These are phyloP conservation scores for Dendrothele bispora DNA, from an alignment of 768 basidiomycete species.

Conservation along the genomic window DNA sequence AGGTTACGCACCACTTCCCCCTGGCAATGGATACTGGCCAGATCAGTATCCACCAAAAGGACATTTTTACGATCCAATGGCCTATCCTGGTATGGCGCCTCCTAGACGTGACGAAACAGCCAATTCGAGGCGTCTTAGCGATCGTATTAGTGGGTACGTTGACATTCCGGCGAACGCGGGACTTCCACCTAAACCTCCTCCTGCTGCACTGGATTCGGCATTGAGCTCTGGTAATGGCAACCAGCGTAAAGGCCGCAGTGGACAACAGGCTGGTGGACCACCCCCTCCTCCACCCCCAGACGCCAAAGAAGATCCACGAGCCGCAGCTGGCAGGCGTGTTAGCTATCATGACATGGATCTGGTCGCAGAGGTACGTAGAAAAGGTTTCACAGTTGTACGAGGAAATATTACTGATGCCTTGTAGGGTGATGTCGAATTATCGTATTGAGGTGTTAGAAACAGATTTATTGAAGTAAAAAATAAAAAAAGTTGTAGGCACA, in stretches of 20 bases:
- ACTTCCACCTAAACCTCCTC: constrained; percentile 75
- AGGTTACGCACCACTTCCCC: constrained; percentile 44
- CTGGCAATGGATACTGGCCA: constrained; percentile 43
- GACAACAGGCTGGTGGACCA: constrained; percentile 45
- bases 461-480: no score
- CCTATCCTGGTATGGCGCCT: constrained; percentile 37
- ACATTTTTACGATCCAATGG: constrained; percentile 35
- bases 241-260: constrained; percentile 35
- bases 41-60: constrained; percentile 37
- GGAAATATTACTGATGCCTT: constrained; percentile 12
- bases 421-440: constrained; percentile 62
- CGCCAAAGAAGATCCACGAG: constrained; percentile 90
- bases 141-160: constrained; percentile 76
- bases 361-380: constrained; percentile 67
- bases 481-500: no score
- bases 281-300: constrained; percentile 84
- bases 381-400: no score
- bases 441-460: no score
- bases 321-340: constrained; percentile 83
- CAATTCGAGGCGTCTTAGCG: constrained; percentile 69
- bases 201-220: constrained; percentile 50
- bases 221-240: constrained; percentile 49
- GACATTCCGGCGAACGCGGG: constrained; percentile 67
- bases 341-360: constrained; percentile 97
- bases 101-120: constrained; percentile 59